phyloP scores from a whole-genome alignment of 495 filamentous ascomycete genomes.

The Staphylotrichum longicolle region DNA sequence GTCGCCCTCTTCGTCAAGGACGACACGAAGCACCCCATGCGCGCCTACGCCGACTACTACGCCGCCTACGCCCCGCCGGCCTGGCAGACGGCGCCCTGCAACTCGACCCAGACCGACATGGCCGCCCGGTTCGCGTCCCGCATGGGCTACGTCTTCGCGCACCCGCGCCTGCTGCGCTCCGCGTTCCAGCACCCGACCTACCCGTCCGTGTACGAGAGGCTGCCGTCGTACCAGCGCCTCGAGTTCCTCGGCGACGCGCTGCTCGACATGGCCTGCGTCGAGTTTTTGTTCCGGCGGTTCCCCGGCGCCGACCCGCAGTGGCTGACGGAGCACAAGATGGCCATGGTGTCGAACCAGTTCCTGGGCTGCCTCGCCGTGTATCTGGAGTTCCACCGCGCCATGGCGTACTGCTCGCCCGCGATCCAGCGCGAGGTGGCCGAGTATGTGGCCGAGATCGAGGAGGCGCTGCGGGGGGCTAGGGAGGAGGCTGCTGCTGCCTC shows the following conservation, averaged over 20 bases:
- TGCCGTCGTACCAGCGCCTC: conserved; percentile 87
- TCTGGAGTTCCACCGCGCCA: conserved; percentile 71
- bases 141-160: conserved; percentile 76
- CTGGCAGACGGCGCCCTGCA: conserved; percentile 63
- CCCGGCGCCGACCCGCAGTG: conserved; percentile 87
- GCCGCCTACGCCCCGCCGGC: conserved; percentile 65
- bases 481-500: conserved; percentile 32
- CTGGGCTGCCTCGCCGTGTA: conserved; percentile 75
- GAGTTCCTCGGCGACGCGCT: conserved; percentile 93
- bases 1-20: conserved; percentile 73
- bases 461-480: conserved; percentile 51
- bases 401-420: conserved; percentile 58
- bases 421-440: conserved; percentile 63
- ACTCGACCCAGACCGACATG: conserved; percentile 64
- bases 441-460: conserved; percentile 66
- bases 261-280: conserved; percentile 83
- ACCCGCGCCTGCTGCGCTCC: conserved; percentile 72
- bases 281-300: conserved; percentile 71
- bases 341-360: conserved; percentile 98
- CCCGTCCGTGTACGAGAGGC: conserved; percentile 61
- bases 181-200: conserved; percentile 90
- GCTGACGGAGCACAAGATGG: conserved; percentile 99
- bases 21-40: conserved; percentile 60
- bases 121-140: conserved; percentile 61
- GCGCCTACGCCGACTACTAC: conserved; percentile 68